phyloP scores from a whole-genome alignment of 768 basidiomycete species.

The Collybia sordida region DNA sequence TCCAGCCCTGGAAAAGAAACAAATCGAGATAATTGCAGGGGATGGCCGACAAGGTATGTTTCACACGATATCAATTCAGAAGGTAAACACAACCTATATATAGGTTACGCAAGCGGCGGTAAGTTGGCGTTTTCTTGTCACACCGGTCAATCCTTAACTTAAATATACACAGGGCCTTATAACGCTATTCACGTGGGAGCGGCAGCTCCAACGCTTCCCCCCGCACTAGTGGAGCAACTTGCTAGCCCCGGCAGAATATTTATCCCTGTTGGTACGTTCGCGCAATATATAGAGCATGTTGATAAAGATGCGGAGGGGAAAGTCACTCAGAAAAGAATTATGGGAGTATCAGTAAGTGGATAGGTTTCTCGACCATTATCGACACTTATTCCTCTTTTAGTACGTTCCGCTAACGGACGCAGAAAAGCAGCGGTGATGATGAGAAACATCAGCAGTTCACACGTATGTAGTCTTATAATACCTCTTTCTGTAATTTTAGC shows the following conservation, averaged over 20 bases:
- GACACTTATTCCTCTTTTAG: slow-evolving; percentile 27
- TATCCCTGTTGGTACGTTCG: slow-evolving; percentile 76
- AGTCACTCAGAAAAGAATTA: slow-evolving; percentile 62
- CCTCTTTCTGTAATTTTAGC: too few relatives aligned
- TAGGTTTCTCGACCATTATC: background rate
- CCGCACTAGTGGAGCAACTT: slow-evolving; percentile 74
- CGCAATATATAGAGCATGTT: slow-evolving; percentile 68
- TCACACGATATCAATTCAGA: background rate
- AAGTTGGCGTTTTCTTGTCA: slow-evolving; percentile 2
- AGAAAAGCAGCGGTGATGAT: slow-evolving; percentile 33
- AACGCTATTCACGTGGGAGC: slow-evolving; percentile 94
- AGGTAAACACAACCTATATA: background rate
- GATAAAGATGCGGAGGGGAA: slow-evolving; percentile 76
- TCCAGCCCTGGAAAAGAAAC: slow-evolving; percentile 46
- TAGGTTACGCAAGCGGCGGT: slow-evolving; percentile 38
- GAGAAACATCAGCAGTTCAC: too few relatives aligned
- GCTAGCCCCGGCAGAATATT: slow-evolving; percentile 82
- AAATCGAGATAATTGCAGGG: slow-evolving; percentile 65
- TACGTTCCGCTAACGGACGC: slow-evolving; percentile 73
- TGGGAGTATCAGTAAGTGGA: slow-evolving; percentile 75
- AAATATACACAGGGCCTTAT: slow-evolving; percentile 60
- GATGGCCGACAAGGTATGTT: slow-evolving; percentile 74
- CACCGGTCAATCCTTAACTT: background rate
- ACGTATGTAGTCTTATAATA: too few relatives aligned
- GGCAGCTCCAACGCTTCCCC: slow-evolving; percentile 75